Base-by-base conservation (phyloP, 1,284 basidiomycete species). In the Ganoderma multipileum region DNA sequence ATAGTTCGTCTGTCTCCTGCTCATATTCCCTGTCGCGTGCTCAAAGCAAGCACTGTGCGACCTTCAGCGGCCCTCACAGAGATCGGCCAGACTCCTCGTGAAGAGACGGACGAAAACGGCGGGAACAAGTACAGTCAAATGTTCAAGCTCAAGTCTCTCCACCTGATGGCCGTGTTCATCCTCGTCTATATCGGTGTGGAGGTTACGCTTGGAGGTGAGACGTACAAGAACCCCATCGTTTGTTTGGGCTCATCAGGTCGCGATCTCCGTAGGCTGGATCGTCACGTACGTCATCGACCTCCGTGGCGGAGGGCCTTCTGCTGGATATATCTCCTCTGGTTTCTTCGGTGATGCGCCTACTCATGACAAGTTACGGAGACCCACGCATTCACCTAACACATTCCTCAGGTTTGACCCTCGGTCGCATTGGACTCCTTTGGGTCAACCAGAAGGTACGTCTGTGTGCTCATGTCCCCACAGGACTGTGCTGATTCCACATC, bases 291-390 rank as follows among this genome's bases (percentile, higher is more conserved):
- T 87, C 30, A 82, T 82, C 7, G 70, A 82, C 8, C 78, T 81
- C 8, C 81, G 86, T 7, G 79, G 78, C 0, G 86, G 86, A 44
- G 86, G 86, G 0, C 73, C 82, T 0, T 83, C 81, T 0, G 80
- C 84, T 47, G 86, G 85, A 14, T 87, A 86, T 72, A 83, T 86
- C 71, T 83, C 85, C 4, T 79, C 84, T 3, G 86, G 85, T 44
- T 87, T 87, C 76, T 87, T 84, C 69, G 84, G 81, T 58, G 86
- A 85, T 86, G 67, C 64, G 75, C 23, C 47, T 42, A 6, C 18
- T 30, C 57, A 52, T 28, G 30, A 38, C 41, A 30, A 16, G 1
- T 30, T 0, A 6, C 12, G 1, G 9, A 11, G 6, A 14, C 4
- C 14, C 4, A 5, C 16, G 1, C 14, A 23, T 7, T 4, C 20